A percentile compares a stretch with the other conserved stretches of the same genome.
These are phyloP conservation scores for Neurospora sp. DNA, from an alignment of 495 filamentous ascomycete genomes.

Conservation along the genomic window DNA sequence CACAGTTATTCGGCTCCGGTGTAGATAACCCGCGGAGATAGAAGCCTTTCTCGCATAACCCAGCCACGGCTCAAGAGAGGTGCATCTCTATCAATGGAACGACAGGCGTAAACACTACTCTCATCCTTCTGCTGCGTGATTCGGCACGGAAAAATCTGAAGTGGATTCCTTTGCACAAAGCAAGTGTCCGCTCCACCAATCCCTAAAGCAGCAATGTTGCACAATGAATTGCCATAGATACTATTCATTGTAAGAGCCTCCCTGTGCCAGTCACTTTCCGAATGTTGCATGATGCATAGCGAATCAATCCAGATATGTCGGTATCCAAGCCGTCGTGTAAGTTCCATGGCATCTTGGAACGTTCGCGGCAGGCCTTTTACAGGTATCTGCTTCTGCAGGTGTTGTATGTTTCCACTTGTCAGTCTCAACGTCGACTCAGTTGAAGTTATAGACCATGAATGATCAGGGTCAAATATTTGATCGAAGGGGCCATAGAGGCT, in stretches of 20 bases:
- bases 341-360: background rate
- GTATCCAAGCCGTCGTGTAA: background rate
- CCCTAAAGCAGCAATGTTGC: background rate
- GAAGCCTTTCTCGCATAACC: background rate
- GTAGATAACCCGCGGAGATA: background rate
- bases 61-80: background rate
- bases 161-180: background rate
- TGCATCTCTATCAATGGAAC: rapidly evolving
- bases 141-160: background rate
- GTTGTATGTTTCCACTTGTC: background rate
- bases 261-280: background rate
- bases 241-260: background rate
- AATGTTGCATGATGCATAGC: background rate
- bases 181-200: background rate
- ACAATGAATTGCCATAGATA: background rate
- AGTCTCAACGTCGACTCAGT: background rate
- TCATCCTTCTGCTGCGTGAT: background rate
- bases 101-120: background rate
- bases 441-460: background rate
- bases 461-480: background rate
- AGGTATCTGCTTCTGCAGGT: background rate
- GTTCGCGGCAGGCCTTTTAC: background rate
- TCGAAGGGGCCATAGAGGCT: background rate
- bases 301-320: background rate
- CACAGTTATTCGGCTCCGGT: rapidly evolving